Conservation (phyloP, 2,329 filamentous ascomycete species). For the Fusarium burgessii region DNA sequence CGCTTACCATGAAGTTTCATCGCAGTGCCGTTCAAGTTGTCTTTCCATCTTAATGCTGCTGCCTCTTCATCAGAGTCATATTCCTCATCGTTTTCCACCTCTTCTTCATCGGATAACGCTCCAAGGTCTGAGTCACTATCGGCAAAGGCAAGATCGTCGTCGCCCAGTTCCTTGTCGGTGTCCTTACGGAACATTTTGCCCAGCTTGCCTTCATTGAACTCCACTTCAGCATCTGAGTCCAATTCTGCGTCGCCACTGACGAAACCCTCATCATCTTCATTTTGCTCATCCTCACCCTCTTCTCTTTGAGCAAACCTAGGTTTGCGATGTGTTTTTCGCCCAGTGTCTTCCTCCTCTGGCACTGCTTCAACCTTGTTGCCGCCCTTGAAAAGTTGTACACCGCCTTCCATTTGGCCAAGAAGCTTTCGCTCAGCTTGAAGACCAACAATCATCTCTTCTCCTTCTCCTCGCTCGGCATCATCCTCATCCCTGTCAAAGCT, state of each 20-base stretch:
- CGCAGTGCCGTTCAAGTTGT: conserved; percentile 83
- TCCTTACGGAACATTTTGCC: conserved; percentile 71
- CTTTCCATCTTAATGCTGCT: conserved; percentile 85
- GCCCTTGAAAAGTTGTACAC: conserved; percentile 86
- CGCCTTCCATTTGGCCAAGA: conserved; percentile 84
- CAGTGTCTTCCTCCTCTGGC: conserved; percentile 66
- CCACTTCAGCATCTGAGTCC: conserved; percentile 65
- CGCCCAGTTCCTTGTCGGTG: conserved; percentile 63
- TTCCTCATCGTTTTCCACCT: conserved; percentile 65
- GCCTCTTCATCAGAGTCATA: conserved; percentile 74
- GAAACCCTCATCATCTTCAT: conserved; percentile 63
- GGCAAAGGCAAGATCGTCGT: conserved; percentile 87
- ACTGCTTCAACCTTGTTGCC: conserved; percentile 75
- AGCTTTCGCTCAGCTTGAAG: conserved; percentile 85
- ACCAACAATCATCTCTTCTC: conserved; percentile 93
- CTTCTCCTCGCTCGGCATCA: conserved; percentile 83
- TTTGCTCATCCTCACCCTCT: conserved; percentile 67
- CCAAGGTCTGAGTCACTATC: conserved; percentile 98
- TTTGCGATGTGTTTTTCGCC: conserved; percentile 69
- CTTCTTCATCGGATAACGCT: conserved; percentile 74
- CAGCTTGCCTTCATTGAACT: conserved; percentile 70
- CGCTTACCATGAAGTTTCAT: conserved; percentile 76
- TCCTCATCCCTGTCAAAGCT: conserved; percentile 79
- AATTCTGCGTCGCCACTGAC: conserved; percentile 65
- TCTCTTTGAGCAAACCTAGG: conserved; percentile 71